A percentile compares a stretch with the other conserved stretches of the same genome.
These are phyloP conservation scores for Eleusine coracana DNA, from an alignment of 176 grass and related monocot genomes.

Conservation along the genomic window DNA sequence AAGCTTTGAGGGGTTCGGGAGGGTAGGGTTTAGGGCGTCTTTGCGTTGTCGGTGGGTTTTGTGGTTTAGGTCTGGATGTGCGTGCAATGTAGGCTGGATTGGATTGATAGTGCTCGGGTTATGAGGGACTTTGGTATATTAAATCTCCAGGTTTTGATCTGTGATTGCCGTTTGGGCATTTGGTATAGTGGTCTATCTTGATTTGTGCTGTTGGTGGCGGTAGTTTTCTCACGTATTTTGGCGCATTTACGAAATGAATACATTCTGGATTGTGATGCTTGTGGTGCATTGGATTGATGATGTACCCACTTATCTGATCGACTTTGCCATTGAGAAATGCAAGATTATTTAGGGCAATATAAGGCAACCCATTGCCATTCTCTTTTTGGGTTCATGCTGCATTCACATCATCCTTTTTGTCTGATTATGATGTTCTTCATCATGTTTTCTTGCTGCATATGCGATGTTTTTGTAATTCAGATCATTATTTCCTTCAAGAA, in stretches of 20 bases:
- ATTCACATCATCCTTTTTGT: background rate
- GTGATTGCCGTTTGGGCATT: background rate
- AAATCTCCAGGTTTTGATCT: conserved; percentile 2
- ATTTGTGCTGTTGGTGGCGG: background rate
- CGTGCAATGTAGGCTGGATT: background rate
- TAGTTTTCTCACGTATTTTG: background rate
- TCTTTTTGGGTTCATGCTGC: background rate
- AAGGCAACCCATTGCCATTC: too few relatives aligned
- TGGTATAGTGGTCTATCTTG: background rate
- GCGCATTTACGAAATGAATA: background rate
- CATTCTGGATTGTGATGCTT: background rate
- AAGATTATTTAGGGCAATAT: background rate
- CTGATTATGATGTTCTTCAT: background rate
- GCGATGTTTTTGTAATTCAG: conserved; percentile 20
- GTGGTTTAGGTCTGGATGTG: background rate
- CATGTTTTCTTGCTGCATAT: background rate
- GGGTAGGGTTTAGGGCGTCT: conserved; percentile 46
- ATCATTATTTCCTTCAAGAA: background rate
- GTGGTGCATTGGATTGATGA: background rate
- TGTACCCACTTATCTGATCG: background rate
- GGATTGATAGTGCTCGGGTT: background rate
- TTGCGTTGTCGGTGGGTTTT: background rate
- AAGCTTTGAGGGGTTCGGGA: background rate
- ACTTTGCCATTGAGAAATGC: background rate
- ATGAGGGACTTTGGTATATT: conserved; percentile 16